Conservation (phyloP, 164 flowering plant species). For the Akebia trifoliata region DNA sequence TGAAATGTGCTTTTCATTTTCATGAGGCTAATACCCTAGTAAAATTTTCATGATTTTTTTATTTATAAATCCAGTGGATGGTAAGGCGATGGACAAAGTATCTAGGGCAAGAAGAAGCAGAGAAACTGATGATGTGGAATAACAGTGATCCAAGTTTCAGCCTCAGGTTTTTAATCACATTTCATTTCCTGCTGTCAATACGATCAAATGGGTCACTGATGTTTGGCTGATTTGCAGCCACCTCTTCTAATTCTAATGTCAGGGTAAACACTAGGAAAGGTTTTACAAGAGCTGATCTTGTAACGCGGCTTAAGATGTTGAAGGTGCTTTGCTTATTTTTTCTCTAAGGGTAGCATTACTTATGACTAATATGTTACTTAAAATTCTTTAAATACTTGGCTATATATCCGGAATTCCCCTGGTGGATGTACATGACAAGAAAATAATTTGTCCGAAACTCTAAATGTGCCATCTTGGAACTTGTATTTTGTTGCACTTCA, state of each 20-base stretch:
- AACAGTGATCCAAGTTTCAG: slow-evolving; percentile 72
- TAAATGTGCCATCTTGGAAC: slow-evolving; percentile 1
- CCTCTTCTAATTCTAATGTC: slow-evolving; percentile 23
- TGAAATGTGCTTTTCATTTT: neutral
- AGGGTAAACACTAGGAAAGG: slow-evolving; percentile 71
- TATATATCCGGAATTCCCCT: too few relatives aligned
- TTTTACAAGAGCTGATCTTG: slow-evolving; percentile 65
- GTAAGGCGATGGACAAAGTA: slow-evolving; percentile 81
- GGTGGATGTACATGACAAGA: too few relatives aligned
- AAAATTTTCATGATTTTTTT: slow-evolving; percentile 9
- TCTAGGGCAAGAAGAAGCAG: slow-evolving; percentile 67
- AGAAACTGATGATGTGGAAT: slow-evolving; percentile 77
- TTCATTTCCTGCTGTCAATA: slow-evolving; percentile 2
- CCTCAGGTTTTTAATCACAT: slow-evolving; percentile 47
- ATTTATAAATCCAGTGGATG: slow-evolving; percentile 71
- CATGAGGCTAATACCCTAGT: neutral
- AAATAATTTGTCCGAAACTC: too few relatives aligned
- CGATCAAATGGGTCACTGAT: slow-evolving; percentile 2
- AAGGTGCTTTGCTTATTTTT: slow-evolving; percentile 39
- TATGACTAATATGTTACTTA: too few relatives aligned
- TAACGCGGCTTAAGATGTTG: slow-evolving; percentile 41
- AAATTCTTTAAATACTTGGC: too few relatives aligned
- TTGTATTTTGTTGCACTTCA: slow-evolving; percentile 21
- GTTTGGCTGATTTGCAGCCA: slow-evolving; percentile 14
- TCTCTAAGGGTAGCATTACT: neutral